Conservation (phyloP, 495 filamentous ascomycete genomes). For the Staphylotrichum longicolle region DNA sequence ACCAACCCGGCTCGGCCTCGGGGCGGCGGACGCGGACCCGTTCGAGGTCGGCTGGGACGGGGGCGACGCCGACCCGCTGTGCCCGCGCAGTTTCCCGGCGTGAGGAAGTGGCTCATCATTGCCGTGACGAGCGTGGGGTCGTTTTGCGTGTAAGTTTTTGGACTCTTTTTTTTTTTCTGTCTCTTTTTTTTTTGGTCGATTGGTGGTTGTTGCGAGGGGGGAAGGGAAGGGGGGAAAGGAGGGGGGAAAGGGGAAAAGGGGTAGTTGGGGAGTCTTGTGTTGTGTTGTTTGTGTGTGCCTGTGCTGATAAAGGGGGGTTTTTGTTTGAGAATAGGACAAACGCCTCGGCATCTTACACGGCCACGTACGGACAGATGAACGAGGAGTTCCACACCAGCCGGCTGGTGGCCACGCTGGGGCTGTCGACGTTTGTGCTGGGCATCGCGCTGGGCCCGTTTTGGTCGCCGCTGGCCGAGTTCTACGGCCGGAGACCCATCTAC, state of each 20-base stretch:
- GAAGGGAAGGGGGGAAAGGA: no score
- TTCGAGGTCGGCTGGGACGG: slow-evolving; percentile 70
- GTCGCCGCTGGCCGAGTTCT: slow-evolving; percentile 68
- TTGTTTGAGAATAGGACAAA: slow-evolving; percentile 60
- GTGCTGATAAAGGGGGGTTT: no score
- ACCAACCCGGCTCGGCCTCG: slow-evolving; percentile 14
- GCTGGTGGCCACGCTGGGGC: slow-evolving; percentile 71
- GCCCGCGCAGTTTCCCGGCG: slow-evolving; percentile 68
- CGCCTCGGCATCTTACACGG: slow-evolving; percentile 84
- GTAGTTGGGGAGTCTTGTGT: not conserved
- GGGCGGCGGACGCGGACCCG: slow-evolving; percentile 35
- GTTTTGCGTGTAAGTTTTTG: slow-evolving; percentile 71
- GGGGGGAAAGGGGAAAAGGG: no score
- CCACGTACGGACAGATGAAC: slow-evolving; percentile 78
- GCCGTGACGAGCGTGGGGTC: slow-evolving; percentile 67
- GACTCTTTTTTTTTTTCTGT: not conserved
- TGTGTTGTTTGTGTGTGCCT: not conserved
- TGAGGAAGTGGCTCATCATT: slow-evolving; percentile 75
- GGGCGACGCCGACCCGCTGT: slow-evolving; percentile 66
- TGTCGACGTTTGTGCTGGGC: slow-evolving; percentile 78
- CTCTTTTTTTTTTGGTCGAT: not conserved
- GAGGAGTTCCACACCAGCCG: slow-evolving; percentile 68
- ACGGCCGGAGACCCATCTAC: slow-evolving; percentile 84
- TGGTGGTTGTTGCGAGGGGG: no score
- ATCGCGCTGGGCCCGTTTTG: slow-evolving; percentile 72